Base-by-base conservation (phyloP, 1,284 basidiomycete species). In the Pterula multifida region DNA sequence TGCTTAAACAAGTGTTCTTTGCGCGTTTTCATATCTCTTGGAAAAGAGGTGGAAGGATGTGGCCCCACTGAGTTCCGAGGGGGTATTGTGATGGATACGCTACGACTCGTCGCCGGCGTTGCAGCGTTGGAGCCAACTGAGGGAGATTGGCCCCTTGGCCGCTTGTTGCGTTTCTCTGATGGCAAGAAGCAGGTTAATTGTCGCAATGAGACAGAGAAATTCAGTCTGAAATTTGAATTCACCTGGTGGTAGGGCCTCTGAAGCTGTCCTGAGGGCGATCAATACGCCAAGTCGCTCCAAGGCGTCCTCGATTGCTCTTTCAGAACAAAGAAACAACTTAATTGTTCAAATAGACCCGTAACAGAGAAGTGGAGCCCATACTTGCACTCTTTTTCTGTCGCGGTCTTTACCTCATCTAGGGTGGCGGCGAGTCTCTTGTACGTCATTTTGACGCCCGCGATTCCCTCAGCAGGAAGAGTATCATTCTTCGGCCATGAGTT, bases 141-240 rank as follows among this genome's bases (percentile, higher is more conserved):
- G 3, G 86, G 85, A 11, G 87, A 88, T 22, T 76, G 73, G 3
- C 71, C 76, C 51, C 85, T 69, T 23, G 81, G 81, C 19, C 86
- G 80, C 63, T 89, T 88, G 54, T 72, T 76, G 45, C 86, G 76
- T 64, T 88, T 89, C 54, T 86, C 83, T 77, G 57, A 50, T 21
- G 42, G 17, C 9, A 42, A 19, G 6, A 17, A 17, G 9, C 9
- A 22, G 39, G 4, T n/a, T 19, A 11, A 45, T 49, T 44, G 19
- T 51, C 44, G 39, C 49, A 49, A 36, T 51, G 3, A 53, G 48
- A 51, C 28, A 19, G 45, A 17, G 26, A 47, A 13, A 49, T 46
- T 19, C 26, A 48, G 46, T 21, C 24, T 42, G 28, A 3, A 6
- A 45, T 13, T 44, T 26, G 36, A 35, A 52, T 54, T 57, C 64